Conservation (phyloP, 2,329 filamentous ascomycete genomes). For the Trichoderma atrobrunneum region DNA sequence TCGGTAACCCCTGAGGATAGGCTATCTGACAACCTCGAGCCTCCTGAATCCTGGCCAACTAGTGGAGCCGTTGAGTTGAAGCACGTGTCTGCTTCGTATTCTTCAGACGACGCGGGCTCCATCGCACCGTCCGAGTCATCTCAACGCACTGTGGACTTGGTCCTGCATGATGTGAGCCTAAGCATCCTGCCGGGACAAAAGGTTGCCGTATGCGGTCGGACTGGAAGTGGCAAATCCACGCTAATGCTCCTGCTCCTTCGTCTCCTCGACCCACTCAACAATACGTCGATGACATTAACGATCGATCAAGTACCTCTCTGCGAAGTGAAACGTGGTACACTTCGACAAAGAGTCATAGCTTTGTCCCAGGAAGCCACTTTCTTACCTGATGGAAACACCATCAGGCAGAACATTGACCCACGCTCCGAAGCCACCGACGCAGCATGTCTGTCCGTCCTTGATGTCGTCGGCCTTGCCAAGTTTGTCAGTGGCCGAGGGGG, state of each 20-base stretch:
- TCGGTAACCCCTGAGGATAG: constrained; percentile 7
- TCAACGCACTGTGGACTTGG: not conserved
- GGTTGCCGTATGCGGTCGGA: constrained; percentile 11
- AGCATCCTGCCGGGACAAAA: not conserved
- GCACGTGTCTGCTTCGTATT: constrained; percentile 31
- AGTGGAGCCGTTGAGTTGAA: constrained; percentile 28
- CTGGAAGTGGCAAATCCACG: constrained; percentile 43
- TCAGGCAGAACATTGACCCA: not conserved
- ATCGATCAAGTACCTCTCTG: constrained; percentile 42
- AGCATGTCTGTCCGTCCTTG: constrained; percentile 22
- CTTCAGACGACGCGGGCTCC: constrained; percentile 24
- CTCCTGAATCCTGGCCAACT: constrained; percentile 27
- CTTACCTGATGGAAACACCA: constrained; percentile 33
- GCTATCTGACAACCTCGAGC: not conserved
- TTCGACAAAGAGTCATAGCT: constrained; percentile 47
- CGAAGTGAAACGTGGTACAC: constrained; percentile 36
- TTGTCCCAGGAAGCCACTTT: constrained; percentile 53
- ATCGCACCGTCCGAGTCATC: not conserved
- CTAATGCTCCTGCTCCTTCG: constrained; percentile 36
- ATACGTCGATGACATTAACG: constrained; percentile 1
- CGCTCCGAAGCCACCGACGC: not conserved
- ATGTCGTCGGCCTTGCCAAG: too few species aligned
- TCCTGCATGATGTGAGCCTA: not conserved
- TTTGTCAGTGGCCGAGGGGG: too few species aligned
- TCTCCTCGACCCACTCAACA: constrained; percentile 36